Percentiles rank a stretch among this genome's conserved stretches.
phyloP scores from a whole-genome alignment of 2,329 filamentous ascomycete genomes.

The Myriosclerotinia duriaeana region DNA sequence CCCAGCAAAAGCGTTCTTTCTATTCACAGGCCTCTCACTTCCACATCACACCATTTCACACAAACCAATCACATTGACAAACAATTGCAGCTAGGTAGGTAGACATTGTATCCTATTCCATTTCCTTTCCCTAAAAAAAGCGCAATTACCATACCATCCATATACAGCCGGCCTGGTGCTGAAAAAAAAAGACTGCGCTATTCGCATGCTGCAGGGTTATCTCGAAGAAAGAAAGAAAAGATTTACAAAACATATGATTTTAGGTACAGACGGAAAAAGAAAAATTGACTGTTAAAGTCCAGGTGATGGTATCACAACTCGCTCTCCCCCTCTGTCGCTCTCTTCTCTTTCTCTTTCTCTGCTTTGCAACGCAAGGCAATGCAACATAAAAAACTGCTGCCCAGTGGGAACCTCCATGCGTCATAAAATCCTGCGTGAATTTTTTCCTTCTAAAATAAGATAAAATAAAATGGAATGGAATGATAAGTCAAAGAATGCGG shows the following conservation, averaged over 20 bases:
- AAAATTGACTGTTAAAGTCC: slow-evolving; percentile 18
- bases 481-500: slow-evolving; percentile 9
- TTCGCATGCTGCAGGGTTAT: slow-evolving; percentile 16
- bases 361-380: slow-evolving; percentile 3
- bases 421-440: slow-evolving; percentile 21
- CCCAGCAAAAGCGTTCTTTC: no score
- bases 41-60: neutral
- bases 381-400: slow-evolving; percentile 11
- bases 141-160: slow-evolving; percentile 4
- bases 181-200: slow-evolving; percentile 8
- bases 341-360: neutral
- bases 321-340: neutral
- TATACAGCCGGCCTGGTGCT: slow-evolving; percentile 1
- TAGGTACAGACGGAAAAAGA: slow-evolving; percentile 13
- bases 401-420: slow-evolving; percentile 12
- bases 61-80: neutral
- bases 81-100: neutral
- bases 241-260: slow-evolving; percentile 21
- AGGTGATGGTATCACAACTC: slow-evolving; percentile 19
- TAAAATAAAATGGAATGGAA: neutral
- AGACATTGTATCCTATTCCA: slow-evolving; percentile 10
- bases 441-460: slow-evolving; percentile 1
- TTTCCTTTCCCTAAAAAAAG: slow-evolving; percentile 2
- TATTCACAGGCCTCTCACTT: neutral
- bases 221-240: neutral